Evolutionary conservation across 225 moss, liverwort and hornwort genomes (phyloP).

Genomic region (Sphagnum tenellum): DNA sequence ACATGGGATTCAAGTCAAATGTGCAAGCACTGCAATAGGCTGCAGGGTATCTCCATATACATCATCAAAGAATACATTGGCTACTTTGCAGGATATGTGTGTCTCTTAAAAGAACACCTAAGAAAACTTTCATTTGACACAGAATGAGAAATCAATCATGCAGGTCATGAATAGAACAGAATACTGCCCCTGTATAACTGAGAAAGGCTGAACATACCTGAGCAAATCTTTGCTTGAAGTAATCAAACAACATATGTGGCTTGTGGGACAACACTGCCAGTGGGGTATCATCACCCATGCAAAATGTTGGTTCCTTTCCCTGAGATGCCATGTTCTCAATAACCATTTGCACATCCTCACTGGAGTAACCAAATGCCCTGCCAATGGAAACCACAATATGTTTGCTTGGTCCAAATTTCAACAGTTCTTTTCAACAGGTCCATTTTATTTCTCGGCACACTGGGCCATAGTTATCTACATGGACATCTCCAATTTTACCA

Average conservation of each 20-base stretch:
- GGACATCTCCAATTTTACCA: neutral
- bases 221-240: slow-evolving; percentile 98
- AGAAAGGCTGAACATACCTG: slow-evolving; percentile 34
- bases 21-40: too few species aligned
- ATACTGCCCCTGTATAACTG: too few species aligned
- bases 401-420: too few species aligned
- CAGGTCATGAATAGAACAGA: neutral
- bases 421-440: too few species aligned
- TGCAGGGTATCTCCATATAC: too few species aligned
- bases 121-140: too few species aligned
- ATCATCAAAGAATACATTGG: too few species aligned
- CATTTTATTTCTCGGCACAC: too few species aligned
- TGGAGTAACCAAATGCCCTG: slow-evolving; percentile 91
- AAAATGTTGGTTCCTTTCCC: slow-evolving; percentile 96
- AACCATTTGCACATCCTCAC: slow-evolving; percentile 91
- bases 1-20: neutral
- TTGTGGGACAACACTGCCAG: slow-evolving; percentile 70
- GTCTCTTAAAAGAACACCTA: too few species aligned
- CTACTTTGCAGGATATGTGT: too few species aligned
- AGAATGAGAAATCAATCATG: neutral
- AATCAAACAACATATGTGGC: slow-evolving; percentile 85
- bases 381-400: neutral
- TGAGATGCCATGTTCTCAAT: slow-evolving; percentile 97
- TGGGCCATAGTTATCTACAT: slow-evolving; percentile 1
- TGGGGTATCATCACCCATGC: slow-evolving; percentile 96